These are phyloP conservation scores for Fagopyrum esculentum DNA, from an alignment of 148 eudicot genomes.

Conservation along the genomic window DNA sequence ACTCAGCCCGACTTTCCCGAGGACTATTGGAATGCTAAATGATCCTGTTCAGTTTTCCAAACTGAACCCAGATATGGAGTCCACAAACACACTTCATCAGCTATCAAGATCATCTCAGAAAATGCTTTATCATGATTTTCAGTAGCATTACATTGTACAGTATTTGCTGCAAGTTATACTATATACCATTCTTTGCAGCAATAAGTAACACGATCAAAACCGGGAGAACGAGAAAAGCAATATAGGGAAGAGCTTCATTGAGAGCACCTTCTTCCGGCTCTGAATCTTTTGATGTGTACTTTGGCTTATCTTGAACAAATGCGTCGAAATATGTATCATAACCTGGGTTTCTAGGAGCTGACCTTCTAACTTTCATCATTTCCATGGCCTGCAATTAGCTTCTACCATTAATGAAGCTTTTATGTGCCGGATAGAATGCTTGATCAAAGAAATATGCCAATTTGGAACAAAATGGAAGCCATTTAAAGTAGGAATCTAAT, in stretches of 20 bases:
- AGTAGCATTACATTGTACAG: neutral
- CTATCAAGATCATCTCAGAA: neutral
- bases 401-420: slow-evolving; percentile 5
- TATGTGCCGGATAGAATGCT: neutral
- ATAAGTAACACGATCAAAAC: slow-evolving; percentile 52
- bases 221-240: slow-evolving; percentile 58
- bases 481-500: neutral
- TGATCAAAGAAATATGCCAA: neutral
- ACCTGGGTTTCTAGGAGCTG: slow-evolving; percentile 44
- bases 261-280: slow-evolving; percentile 41
- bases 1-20: too few relatives aligned
- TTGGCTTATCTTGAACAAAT: slow-evolving; percentile 47
- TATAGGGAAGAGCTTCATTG: slow-evolving; percentile 47
- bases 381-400: slow-evolving; percentile 79
- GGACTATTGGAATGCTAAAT: too few relatives aligned
- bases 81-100: neutral
- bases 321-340: slow-evolving; percentile 76
- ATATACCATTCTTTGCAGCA: slow-evolving; percentile 38
- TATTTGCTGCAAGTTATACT: slow-evolving; percentile 8
- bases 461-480: neutral
- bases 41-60: too few relatives aligned
- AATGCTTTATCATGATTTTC: neutral
- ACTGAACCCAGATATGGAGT: neutral
- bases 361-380: slow-evolving; percentile 54
- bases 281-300: slow-evolving; percentile 21